Evolutionary conservation across 1,284 basidiomycete genomes (phyloP).

Genomic region (Cryptococcus amylolentus): DNA sequence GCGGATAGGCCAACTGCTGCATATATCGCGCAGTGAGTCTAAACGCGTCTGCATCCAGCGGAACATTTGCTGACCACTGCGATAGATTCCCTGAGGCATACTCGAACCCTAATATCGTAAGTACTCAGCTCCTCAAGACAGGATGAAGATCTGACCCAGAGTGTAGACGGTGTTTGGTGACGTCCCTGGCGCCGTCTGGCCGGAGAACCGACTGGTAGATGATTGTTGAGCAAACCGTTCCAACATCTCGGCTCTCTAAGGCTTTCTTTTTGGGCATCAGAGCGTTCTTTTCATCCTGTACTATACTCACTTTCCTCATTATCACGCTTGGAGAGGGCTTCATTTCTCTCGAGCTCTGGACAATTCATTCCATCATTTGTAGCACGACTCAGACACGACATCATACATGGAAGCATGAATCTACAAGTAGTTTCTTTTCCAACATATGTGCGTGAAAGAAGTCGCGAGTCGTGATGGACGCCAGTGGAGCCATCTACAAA

Average conservation of each 20-base stretch:
- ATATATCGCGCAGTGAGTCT: conserved; percentile 52
- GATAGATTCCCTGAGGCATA: conserved; percentile 33
- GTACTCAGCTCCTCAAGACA: conserved; percentile 11
- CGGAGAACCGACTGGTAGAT: conserved; percentile 38
- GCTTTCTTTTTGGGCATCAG: no score
- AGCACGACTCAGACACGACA: not conserved
- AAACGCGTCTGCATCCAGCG: no score
- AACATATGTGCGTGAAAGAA: no score
- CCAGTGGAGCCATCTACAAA: no score
- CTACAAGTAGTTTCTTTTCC: no score
- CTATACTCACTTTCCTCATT: not conserved
- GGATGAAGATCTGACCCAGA: not conserved
- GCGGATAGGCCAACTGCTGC: conserved; percentile 55
- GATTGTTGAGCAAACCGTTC: conserved; percentile 19
- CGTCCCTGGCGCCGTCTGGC: conserved; percentile 21
- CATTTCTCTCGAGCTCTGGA: no score
- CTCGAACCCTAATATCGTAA: conserved; percentile 41
- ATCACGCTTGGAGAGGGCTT: no score
- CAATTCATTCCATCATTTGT: not conserved
- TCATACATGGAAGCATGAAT: not conserved
- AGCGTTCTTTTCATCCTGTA: not conserved
- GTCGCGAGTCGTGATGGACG: no score
- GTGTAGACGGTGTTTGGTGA: conserved; percentile 28
- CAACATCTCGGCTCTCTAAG: not conserved
- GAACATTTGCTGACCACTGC: not conserved